A percentile compares a stretch with the other conserved stretches of the same genome.
These are phyloP conservation scores for Obelidium mucronatum DNA, from an alignment of 192 early-diverging fungal species.

Conservation along the genomic window DNA sequence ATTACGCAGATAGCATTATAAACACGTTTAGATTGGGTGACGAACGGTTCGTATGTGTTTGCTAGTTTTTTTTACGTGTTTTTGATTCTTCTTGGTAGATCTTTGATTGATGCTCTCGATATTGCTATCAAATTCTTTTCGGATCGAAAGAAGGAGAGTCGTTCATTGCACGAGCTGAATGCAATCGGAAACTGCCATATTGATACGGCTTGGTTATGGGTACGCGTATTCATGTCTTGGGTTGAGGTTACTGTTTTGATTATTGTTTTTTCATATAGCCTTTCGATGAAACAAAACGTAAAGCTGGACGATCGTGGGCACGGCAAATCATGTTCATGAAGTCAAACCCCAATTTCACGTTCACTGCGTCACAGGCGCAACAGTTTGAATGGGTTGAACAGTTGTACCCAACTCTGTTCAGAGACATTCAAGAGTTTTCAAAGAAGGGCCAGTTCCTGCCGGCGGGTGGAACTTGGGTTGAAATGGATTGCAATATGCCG, in stretches of 20 bases:
- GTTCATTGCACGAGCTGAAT: slow-evolving; percentile 72
- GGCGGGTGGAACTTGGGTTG: slow-evolving; percentile 95
- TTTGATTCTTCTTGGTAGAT: slow-evolving; percentile 17
- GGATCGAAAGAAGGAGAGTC: slow-evolving; percentile 54
- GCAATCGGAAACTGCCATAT: slow-evolving; percentile 92
- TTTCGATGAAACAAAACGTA: slow-evolving; percentile 96
- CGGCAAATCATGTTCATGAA: slow-evolving; percentile 73
- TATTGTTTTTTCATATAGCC: slow-evolving; percentile 70
- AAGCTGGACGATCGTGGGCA: slow-evolving; percentile 57
- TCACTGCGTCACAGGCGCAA: slow-evolving; percentile 96
- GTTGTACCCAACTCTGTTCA: slow-evolving; percentile 84
- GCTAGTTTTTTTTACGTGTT: background rate
- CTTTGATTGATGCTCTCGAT: slow-evolving; percentile 44
- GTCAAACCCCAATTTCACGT: slow-evolving; percentile 85
- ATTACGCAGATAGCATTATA: slow-evolving; percentile 79
- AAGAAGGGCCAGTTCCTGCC: slow-evolving; percentile 85
- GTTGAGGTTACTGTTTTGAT: background rate
- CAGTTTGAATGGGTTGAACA: slow-evolving; percentile 93
- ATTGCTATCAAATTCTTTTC: slow-evolving; percentile 73
- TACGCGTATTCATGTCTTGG: too few relatives aligned
- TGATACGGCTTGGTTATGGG: slow-evolving; percentile 70
- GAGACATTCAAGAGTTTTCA: slow-evolving; percentile 73
- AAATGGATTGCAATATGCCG: slow-evolving; percentile 99
- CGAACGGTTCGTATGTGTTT: too few relatives aligned
- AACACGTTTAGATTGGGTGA: slow-evolving; percentile 71